Evolutionary conservation across 495 filamentous ascomycete genomes (phyloP), one percentile per base, ranked within the genome.

Genomic region (Trichocladium uniseriatum): DNA sequence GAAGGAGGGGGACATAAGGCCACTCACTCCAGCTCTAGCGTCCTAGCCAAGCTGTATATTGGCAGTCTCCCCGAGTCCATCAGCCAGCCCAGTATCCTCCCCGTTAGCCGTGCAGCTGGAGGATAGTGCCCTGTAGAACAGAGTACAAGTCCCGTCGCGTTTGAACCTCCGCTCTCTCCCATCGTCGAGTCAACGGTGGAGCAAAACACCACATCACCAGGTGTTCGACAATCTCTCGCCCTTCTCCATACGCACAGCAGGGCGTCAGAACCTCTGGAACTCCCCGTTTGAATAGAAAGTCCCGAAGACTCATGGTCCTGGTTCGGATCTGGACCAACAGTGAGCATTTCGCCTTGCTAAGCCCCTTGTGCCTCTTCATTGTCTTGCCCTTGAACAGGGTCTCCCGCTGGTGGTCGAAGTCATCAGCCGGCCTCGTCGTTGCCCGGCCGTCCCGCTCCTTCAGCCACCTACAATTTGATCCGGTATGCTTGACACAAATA

Each of bases 401-500:
- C 27, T 43, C 24, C 40, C 29, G 40, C 11, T 43, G 22, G n/a
- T 43, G 14, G n/a, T 29, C 24, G 22, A 42, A 28, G 39, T 43
- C 40, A 7, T 43, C 24, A 11, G 40, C 40, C 29, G 24, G 40
- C 24, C 38, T 24, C n/a, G 4, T 41, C 5, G 11, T 8, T 41
- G 38, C 21, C 3, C 20, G 38, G 21, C 38, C 38, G 0, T 41
- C n/a, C 7, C 38, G 21, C 11, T 27, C 38, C 38, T 27, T 41
- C n/a, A 41, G 13, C 38, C 38, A 41, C 52, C 41, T 9, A 31
- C 21, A 47, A 36, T 13, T 46, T 54, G 37, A 65, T 56, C 21
- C 38, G 40, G 49, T 44, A 52, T n/a, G 36, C 48, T 20, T 65
- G 45, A 49, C 53, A 63, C 6, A 63, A 19, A 34, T 54, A 45